Conservation (phyloP, 2,329 filamentous ascomycete species). For the Grosmannia penicillata region DNA sequence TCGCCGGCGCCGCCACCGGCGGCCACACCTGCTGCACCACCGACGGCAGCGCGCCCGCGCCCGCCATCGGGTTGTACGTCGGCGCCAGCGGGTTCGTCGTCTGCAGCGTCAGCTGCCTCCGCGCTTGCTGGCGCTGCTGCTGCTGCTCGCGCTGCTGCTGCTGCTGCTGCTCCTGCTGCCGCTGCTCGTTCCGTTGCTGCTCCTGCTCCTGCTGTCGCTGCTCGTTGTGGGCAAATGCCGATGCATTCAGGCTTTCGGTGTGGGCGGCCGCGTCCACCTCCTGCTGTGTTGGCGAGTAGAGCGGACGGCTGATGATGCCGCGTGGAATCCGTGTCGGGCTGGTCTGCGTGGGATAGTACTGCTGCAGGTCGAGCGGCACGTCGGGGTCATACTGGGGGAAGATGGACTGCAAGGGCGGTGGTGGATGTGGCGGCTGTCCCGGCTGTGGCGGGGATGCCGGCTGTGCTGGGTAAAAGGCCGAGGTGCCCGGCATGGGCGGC, state of each 20-base stretch:
- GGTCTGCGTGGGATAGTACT: conserved; percentile 54
- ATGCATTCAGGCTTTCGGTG: too few species aligned
- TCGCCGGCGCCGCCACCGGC: too few species aligned
- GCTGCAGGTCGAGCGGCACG: conserved; percentile 49
- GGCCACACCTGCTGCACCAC: not conserved
- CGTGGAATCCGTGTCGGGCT: conserved; percentile 49
- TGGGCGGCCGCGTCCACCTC: not conserved
- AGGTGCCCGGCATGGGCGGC: conserved; percentile 6
- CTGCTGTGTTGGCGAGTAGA: conserved; percentile 31
- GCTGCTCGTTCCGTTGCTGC: not conserved
- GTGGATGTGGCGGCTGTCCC: conserved; percentile 6
- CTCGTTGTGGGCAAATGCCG: too few species aligned
- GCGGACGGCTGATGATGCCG: conserved; percentile 49
- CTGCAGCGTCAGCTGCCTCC: not conserved
- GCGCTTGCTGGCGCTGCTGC: not conserved
- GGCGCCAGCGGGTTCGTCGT: not conserved
- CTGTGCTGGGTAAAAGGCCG: conserved; percentile 1
- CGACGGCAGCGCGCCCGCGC: not conserved
- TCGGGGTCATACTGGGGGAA: conserved; percentile 62
- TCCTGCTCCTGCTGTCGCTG: not conserved
- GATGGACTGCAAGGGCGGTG: conserved; percentile 48
- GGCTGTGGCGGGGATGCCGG: not conserved
- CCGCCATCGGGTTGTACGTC: not conserved
- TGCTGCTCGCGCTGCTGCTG: not conserved
- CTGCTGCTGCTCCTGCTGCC: conserved; percentile 4